Conservation (phyloP, 345 rosid genomes). For the Eucalyptus curtisii region DNA sequence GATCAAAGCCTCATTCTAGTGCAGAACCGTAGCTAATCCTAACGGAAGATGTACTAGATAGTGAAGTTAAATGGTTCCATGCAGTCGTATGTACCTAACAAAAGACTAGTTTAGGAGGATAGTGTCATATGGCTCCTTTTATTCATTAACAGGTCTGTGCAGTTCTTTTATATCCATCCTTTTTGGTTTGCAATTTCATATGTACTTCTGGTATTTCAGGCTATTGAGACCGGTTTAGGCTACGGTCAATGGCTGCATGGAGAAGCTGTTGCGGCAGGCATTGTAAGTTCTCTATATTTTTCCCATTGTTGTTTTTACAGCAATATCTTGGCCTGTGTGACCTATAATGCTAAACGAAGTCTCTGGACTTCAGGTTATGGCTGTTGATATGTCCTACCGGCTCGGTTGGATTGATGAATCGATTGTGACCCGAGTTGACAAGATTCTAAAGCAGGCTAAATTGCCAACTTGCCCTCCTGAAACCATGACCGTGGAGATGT, state of each 20-base stretch:
- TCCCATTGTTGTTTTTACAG: neutral
- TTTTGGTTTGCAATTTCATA: neutral
- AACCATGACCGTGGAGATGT: conserved; percentile 81
- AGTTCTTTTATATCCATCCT: neutral
- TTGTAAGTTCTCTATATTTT: conserved; percentile 21
- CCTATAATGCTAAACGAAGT: neutral
- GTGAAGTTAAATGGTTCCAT: neutral
- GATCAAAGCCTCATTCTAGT: neutral
- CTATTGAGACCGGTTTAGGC: conserved; percentile 90
- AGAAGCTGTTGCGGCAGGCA: conserved; percentile 99
- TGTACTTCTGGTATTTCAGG: conserved; percentile 30
- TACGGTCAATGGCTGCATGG: conserved; percentile 98
- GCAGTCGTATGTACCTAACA: neutral
- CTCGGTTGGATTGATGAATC: conserved; percentile 96
- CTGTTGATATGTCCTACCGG: conserved; percentile 96
- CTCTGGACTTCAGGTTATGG: conserved; percentile 64
- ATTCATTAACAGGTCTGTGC: neutral
- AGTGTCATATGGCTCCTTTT: neutral
- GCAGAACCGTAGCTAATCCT: neutral
- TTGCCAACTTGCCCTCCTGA: conserved; percentile 73
- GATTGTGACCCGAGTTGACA: conserved; percentile 54
- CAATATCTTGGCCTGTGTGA: neutral
- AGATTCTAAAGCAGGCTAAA: conserved; percentile 57
- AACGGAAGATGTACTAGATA: neutral
- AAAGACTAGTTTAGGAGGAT: neutral